Evolutionary conservation across 2,329 filamentous ascomycete species (phyloP).

Genomic region (Epichloe sibirici): DNA sequence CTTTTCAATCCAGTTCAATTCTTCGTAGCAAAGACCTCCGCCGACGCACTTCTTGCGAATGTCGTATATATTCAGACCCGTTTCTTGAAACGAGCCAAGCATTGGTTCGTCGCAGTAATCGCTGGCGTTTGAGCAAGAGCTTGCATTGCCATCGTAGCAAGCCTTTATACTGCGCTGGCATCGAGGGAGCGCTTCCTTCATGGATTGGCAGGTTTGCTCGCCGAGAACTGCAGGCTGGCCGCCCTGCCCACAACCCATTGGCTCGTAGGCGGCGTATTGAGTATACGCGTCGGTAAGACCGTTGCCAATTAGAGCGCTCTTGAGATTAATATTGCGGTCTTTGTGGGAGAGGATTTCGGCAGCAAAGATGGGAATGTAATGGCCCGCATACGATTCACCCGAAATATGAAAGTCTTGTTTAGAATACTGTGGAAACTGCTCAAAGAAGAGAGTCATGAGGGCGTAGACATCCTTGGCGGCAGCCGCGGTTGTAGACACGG

Average conservation of each 20-base stretch:
- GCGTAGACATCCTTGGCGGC: conserved; percentile 98
- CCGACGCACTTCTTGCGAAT: conserved; percentile 83
- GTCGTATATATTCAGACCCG: conserved; percentile 90
- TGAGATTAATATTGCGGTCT: conserved; percentile 95
- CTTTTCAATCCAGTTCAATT: conserved; percentile 74
- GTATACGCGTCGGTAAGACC: conserved; percentile 88
- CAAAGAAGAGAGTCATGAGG: conserved; percentile 94
- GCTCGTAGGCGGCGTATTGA: conserved; percentile 91
- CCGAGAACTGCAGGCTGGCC: conserved; percentile 82
- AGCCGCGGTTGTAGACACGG: conserved; percentile 85
- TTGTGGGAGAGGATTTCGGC: conserved; percentile 87
- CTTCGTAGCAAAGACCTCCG: conserved; percentile 82
- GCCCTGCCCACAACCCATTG: conserved; percentile 95
- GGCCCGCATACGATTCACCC: conserved; percentile 87
- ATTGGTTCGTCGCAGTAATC: conserved; percentile 99
- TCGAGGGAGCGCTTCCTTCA: conserved; percentile 86
- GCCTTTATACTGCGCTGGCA: conserved; percentile 79
- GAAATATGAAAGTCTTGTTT: conserved; percentile 96
- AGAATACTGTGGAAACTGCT: conserved; percentile 93
- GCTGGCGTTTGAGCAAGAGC: conserved; percentile 83
- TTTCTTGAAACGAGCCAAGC: conserved; percentile 87
- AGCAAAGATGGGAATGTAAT: conserved; percentile 89
- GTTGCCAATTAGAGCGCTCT: conserved; percentile 91
- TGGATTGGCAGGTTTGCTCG: conserved; percentile 64
- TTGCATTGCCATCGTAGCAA: conserved; percentile 87